These are phyloP conservation scores for Elongisporangium undulatum DNA, from an alignment of 352 stramenopile genomes.

Conservation along the genomic window DNA sequence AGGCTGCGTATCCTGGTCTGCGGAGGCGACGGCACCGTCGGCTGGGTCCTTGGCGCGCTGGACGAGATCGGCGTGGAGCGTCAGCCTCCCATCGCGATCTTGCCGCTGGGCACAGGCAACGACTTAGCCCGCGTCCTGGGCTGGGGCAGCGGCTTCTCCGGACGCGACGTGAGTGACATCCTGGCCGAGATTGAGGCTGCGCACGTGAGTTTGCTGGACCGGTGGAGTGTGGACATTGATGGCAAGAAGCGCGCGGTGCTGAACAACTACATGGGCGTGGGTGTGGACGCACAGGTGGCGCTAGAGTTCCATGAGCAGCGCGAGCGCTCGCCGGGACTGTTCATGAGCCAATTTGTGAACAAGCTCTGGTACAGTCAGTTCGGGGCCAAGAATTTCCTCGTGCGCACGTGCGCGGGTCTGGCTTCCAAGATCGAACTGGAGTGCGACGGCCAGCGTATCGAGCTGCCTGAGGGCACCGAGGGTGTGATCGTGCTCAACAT, in stretches of 20 bases:
- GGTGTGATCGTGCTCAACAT: constrained; percentile 88
- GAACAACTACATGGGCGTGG: constrained; percentile 85
- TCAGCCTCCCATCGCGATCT: constrained; percentile 91
- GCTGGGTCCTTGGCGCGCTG: constrained; percentile 84
- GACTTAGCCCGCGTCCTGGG: constrained; percentile 91
- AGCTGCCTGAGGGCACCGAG: constrained; percentile 70
- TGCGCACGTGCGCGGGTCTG: constrained; percentile 75
- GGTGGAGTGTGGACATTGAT: constrained; percentile 72
- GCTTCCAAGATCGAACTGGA: constrained; percentile 70
- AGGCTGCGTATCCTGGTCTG: constrained; percentile 92
- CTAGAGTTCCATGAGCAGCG: constrained; percentile 90
- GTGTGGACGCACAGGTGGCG: constrained; percentile 88
- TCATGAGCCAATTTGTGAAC: constrained; percentile 89
- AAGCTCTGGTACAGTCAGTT: constrained; percentile 91
- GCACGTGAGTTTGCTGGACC: constrained; percentile 72
- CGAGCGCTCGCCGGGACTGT: constrained; percentile 80
- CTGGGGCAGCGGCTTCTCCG: constrained; percentile 92
- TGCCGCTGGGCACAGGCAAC: constrained; percentile 96
- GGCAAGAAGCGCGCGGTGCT: constrained; percentile 57
- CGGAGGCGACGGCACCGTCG: constrained; percentile 93
- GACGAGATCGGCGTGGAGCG: constrained; percentile 57
- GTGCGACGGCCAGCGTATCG: constrained; percentile 73
- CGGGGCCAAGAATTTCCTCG: constrained; percentile 84
- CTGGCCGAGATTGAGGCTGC: constrained; percentile 64
- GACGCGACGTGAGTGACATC: constrained; percentile 60